phyloP scores from a whole-genome alignment of 805 yeast genomes.

The Starmerella roubikii region DNA sequence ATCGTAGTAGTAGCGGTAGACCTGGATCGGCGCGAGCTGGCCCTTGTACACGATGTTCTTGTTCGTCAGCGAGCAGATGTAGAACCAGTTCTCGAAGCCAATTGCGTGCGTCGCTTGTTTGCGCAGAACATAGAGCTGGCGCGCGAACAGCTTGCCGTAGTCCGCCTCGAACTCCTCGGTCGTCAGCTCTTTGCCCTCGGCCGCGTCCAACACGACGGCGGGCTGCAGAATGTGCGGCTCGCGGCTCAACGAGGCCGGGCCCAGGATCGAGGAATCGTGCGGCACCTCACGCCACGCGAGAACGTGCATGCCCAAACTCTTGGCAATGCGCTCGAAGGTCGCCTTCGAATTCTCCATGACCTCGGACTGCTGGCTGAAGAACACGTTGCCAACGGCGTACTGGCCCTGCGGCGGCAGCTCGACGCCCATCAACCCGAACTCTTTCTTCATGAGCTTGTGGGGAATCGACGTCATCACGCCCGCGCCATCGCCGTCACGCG shows the following conservation, averaged over 20 bases:
- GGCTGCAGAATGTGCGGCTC: slow-evolving; percentile 91
- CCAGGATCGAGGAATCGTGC: slow-evolving; percentile 82
- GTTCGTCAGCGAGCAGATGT: slow-evolving; percentile 82
- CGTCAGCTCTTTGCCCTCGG: slow-evolving; percentile 33
- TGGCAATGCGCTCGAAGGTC: slow-evolving; percentile 72
- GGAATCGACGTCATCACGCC: slow-evolving; percentile 91
- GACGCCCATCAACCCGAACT: slow-evolving; percentile 58
- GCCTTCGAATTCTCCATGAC: slow-evolving; percentile 55
- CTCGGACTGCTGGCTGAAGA: slow-evolving; percentile 72
- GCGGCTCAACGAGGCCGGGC: slow-evolving; percentile 86
- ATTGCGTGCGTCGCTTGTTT: slow-evolving; percentile 83
- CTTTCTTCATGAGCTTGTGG: slow-evolving; percentile 72
- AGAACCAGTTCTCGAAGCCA: slow-evolving; percentile 94
- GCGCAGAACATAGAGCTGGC: slow-evolving; percentile 70
- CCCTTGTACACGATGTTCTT: slow-evolving; percentile 93
- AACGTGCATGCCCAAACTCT: slow-evolving; percentile 60
- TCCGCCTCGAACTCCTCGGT: slow-evolving; percentile 33
- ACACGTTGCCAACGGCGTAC: slow-evolving; percentile 89
- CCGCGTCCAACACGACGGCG: slow-evolving; percentile 55
- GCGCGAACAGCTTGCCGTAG: slow-evolving; percentile 58
- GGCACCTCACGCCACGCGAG: slow-evolving; percentile 95
- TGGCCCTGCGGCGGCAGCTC: slow-evolving; percentile 67
- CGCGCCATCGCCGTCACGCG: slow-evolving; percentile 98
- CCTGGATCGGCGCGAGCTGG: slow-evolving; percentile 93
- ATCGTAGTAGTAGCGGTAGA: slow-evolving; percentile 87